phyloP scores from a whole-genome alignment of 2,329 filamentous ascomycete genomes.

The Aureobasidium namibiae region DNA sequence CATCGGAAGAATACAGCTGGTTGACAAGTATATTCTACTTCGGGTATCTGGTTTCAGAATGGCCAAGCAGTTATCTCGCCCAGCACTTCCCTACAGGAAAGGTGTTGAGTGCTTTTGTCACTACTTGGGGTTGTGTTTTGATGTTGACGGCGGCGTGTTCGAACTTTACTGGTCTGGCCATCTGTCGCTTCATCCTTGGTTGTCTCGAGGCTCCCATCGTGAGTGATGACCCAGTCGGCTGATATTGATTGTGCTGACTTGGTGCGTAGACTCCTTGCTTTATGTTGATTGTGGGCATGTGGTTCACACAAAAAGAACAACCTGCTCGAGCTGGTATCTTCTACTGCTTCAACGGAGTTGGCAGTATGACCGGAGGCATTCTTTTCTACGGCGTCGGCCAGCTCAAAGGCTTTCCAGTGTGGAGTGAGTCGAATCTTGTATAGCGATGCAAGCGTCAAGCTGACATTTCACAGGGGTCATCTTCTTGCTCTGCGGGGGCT shows the following conservation, averaged over 20 bases:
- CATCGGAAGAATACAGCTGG: slow-evolving; percentile 43
- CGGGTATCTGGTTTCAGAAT: slow-evolving; percentile 28
- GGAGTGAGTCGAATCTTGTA: slow-evolving; percentile 14
- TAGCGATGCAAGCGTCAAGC: slow-evolving; percentile 14
- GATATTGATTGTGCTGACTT: background rate
- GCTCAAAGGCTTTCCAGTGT: slow-evolving; percentile 23
- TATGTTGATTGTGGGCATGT: slow-evolving; percentile 58
- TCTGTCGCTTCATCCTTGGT: slow-evolving; percentile 57
- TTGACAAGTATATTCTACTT: slow-evolving; percentile 50
- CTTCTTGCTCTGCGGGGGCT: slow-evolving; percentile 55
- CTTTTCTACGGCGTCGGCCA: slow-evolving; percentile 47
- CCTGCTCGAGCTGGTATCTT: slow-evolving; percentile 24
- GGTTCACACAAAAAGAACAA: slow-evolving; percentile 55
- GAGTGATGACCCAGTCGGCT: background rate
- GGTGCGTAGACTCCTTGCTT: slow-evolving; percentile 50
- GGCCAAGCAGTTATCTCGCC: slow-evolving; percentile 21
- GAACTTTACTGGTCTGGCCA: slow-evolving; percentile 52
- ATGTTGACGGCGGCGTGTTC: slow-evolving; percentile 53
- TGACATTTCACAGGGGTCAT: slow-evolving; percentile 57
- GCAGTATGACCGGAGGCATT: slow-evolving; percentile 63
- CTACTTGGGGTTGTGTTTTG: slow-evolving; percentile 54
- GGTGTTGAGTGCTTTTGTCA: slow-evolving; percentile 36
- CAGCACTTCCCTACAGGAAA: slow-evolving; percentile 28
- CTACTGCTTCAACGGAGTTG: slow-evolving; percentile 69
- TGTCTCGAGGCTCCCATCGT: slow-evolving; percentile 61